Evolutionary conservation across 352 stramenopile genomes (phyloP).

Genomic region (Elongisporangium prolatum): DNA sequence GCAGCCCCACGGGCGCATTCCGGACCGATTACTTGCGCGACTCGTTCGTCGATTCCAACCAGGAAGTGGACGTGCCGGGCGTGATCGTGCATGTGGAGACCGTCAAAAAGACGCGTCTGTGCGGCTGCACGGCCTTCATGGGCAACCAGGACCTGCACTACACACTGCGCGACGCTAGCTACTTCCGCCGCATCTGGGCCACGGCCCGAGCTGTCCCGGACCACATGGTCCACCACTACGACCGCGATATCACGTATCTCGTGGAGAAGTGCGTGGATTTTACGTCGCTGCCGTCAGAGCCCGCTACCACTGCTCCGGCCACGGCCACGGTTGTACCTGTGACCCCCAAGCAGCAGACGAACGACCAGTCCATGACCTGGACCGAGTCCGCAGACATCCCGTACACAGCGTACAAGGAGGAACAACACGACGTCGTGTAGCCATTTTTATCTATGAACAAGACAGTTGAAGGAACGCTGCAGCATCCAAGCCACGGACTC

Average conservation of each 20-base stretch:
- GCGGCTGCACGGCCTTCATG: constrained; percentile 56
- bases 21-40: not conserved
- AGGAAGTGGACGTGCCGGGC: constrained; percentile 66
- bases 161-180: constrained; percentile 53
- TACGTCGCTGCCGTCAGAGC: constrained; percentile 22
- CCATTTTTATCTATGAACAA: not conserved
- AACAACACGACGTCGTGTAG: not conserved
- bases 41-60: constrained; percentile 32
- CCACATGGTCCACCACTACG: constrained; percentile 83
- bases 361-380: not conserved
- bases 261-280: constrained; percentile 56
- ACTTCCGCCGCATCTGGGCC: constrained; percentile 69
- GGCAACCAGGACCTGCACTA: constrained; percentile 72
- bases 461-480: not conserved
- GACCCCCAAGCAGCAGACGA: not conserved
- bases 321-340: too few relatives aligned
- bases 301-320: too few relatives aligned
- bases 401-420: not conserved
- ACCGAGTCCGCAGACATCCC: not conserved
- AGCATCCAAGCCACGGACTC: too few relatives aligned
- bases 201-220: constrained; percentile 56
- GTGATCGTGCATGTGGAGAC: constrained; percentile 73
- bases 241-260: constrained; percentile 60
- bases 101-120: constrained; percentile 41
- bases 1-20: not conserved